A percentile compares a stretch with the other conserved stretches of the same genome.
These are phyloP conservation scores for Aspergillus fijiensis DNA, from an alignment of 2,329 filamentous ascomycete species.

Conservation along the genomic window DNA sequence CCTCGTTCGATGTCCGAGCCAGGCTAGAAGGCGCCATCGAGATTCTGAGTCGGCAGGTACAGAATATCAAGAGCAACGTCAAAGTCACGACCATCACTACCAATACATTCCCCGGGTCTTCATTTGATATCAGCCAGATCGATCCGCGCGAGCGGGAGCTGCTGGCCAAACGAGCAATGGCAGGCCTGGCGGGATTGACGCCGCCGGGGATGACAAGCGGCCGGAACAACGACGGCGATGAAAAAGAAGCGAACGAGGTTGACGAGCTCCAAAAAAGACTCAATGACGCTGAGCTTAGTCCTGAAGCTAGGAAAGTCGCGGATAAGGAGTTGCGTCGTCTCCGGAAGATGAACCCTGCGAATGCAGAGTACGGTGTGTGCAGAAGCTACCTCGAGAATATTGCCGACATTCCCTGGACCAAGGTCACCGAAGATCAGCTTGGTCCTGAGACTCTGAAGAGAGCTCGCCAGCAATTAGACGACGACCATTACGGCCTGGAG, in stretches of 20 bases:
- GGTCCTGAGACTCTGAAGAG: slow-evolving; percentile 74
- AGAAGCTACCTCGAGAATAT: slow-evolving; percentile 92
- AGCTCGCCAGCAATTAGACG: slow-evolving; percentile 86
- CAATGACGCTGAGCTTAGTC: slow-evolving; percentile 73
- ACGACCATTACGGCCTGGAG: slow-evolving; percentile 94
- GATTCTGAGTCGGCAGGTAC: slow-evolving; percentile 77
- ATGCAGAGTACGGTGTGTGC: slow-evolving; percentile 93
- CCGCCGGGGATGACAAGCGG: slow-evolving; percentile 46
- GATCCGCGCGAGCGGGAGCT: slow-evolving; percentile 50
- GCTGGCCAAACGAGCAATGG: slow-evolving; percentile 46
- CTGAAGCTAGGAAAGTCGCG: slow-evolving; percentile 86
- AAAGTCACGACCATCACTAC: slow-evolving; percentile 77
- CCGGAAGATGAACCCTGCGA: slow-evolving; percentile 92
- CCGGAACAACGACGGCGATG: slow-evolving; percentile 58
- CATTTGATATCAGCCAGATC: slow-evolving; percentile 55
- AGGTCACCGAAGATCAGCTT: slow-evolving; percentile 79
- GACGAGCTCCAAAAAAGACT: slow-evolving; percentile 89
- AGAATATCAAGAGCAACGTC: slow-evolving; percentile 80
- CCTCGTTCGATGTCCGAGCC: slow-evolving; percentile 74
- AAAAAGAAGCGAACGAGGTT: slow-evolving; percentile 83
- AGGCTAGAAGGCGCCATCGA: slow-evolving; percentile 80
- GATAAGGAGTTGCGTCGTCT: slow-evolving; percentile 83
- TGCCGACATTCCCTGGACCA: slow-evolving; percentile 89
- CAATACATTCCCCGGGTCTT: slow-evolving; percentile 60
- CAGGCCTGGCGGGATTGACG: slow-evolving; percentile 41